A percentile compares a stretch with the other conserved stretches of the same genome.
These are phyloP conservation scores for Actinomucor elegans DNA, from an alignment of 371 early-diverging fungal species.

Conservation along the genomic window DNA sequence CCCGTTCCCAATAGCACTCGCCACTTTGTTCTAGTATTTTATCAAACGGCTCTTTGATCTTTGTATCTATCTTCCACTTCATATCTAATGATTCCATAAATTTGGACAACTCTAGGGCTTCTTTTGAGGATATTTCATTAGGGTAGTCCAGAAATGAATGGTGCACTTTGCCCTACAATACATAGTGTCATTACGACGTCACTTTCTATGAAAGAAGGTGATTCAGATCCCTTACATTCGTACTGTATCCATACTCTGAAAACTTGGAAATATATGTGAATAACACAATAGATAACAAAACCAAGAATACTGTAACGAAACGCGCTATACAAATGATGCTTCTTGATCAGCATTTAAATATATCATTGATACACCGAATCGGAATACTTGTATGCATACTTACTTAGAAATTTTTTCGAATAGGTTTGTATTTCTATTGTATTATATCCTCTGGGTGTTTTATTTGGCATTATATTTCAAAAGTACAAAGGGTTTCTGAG, in stretches of 20 bases:
- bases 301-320: not conserved
- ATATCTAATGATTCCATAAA: conserved; percentile 2
- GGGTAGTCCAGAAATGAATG: conserved; percentile 12
- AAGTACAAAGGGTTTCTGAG: no score
- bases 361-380: no score
- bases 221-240: not conserved
- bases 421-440: no score
- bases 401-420: no score
- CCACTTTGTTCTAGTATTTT: not conserved
- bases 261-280: not conserved
- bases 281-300: not conserved
- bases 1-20: not conserved
- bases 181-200: not conserved
- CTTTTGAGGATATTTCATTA: conserved; percentile 8
- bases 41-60: not conserved
- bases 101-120: conserved; percentile 4
- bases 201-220: not conserved
- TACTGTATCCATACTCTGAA: conserved; percentile 5
- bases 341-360: no score
- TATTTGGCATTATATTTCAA: no score
- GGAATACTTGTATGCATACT: no score
- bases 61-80: conserved; percentile 3
- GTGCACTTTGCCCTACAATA: conserved; percentile 1
- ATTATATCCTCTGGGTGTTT: no score
- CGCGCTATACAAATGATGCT: no score